Evolutionary conservation across 2,329 filamentous ascomycete species (phyloP).

Genomic region (Colletotrichum sp.): DNA sequence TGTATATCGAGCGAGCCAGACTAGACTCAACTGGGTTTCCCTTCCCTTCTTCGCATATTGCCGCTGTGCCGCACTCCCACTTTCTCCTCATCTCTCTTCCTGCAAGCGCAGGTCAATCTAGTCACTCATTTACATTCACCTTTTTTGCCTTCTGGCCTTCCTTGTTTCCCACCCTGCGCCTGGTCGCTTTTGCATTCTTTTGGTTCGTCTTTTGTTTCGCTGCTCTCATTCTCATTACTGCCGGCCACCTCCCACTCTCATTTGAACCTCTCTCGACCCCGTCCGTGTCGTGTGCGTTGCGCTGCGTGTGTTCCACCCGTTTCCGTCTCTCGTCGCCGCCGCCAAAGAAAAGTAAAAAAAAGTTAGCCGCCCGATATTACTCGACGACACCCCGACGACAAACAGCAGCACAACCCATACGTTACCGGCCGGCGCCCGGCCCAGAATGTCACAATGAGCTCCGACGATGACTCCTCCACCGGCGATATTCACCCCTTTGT

Average conservation of each 20-base stretch:
- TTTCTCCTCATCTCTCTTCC: constrained; percentile 9
- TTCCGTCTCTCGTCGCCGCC: background rate
- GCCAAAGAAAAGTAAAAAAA: background rate
- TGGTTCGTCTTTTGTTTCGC: constrained; percentile 18
- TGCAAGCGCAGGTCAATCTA: constrained; percentile 1
- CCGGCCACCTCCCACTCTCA: background rate
- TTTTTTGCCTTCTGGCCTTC: constrained; percentile 1
- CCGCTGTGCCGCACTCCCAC: constrained; percentile 9
- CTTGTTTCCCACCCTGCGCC: constrained; percentile 1
- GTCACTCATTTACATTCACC: constrained; percentile 3
- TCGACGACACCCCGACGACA: background rate
- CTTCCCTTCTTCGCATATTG: background rate
- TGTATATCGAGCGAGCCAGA: background rate
- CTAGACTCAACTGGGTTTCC: background rate
- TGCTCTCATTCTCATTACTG: background rate
- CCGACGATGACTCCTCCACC: constrained; percentile 23
- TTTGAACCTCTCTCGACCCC: background rate
- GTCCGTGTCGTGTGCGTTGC: background rate
- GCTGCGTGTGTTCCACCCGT: background rate
- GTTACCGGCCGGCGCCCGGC: background rate
- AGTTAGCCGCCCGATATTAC: background rate
- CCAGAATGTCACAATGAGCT: constrained; percentile 15
- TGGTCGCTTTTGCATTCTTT: constrained; percentile 10
- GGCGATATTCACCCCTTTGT: constrained; percentile 29
- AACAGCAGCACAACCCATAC: background rate